Evolutionary conservation across 1,139 yeast genomes (phyloP), one percentile per base, ranked within the genome.

Genomic region (Candida sanyaensis): DNA sequence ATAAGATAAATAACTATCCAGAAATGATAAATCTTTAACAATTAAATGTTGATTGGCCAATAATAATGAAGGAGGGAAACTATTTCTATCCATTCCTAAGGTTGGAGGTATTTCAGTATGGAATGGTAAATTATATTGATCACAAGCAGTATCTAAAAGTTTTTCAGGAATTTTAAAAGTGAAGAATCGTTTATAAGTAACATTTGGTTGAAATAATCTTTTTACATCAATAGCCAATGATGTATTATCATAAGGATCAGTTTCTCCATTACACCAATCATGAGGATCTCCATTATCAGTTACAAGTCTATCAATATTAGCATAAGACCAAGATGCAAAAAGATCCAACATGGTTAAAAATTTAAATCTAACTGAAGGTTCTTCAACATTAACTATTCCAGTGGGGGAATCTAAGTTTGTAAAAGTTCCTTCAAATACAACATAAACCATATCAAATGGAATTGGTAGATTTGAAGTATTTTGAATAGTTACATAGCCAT

Each of bases 261-360:
- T 69, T 48, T 75, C 80, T 2, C 78, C 78, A 27, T 65, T 71
- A 57, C 80, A 75, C 80, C 80, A 75, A 59, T 75, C 80, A 52
- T 71, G 75, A 4, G 80, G 80, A 50, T 75, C 77, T 1, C 78
- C 79, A 48, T 73, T 63, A 54, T 75, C 80, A 6, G 79, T 74
- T 11, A 65, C 69, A 26, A 75, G 60, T 37, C 80, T 56, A 53
- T 72, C 77, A 31, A 75, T 75, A 53, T 75, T 75, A 28, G 80
- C 77, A 54, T 66, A 75, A 6, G 77, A 63, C 80, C 80, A 75
- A 34, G 73, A 68, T 2, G 80, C 80, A 60, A 71, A 75, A 31
- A 75, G 58, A 52, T 75, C 80, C 37, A 72, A 61, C 78, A 75
- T 75, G 49, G 71, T 73, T 48, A 75, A 61, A 52, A 74, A 74